Conservation (phyloP, 2,329 filamentous ascomycete genomes). For the Phoma herbarum region DNA sequence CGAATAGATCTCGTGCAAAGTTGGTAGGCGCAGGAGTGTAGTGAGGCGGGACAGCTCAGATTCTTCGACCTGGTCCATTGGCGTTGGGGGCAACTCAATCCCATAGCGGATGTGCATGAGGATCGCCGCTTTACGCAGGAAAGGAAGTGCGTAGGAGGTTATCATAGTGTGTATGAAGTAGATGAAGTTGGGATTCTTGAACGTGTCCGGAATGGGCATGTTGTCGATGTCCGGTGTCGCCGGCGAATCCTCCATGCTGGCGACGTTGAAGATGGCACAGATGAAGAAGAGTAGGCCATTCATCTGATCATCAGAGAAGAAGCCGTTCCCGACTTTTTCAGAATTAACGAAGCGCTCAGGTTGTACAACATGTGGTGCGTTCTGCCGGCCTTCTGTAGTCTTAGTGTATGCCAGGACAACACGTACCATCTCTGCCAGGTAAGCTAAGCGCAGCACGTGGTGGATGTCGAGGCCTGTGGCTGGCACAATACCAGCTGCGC, state of each 20-base stretch:
- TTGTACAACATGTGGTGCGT: slow-evolving; percentile 21
- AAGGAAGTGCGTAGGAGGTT: slow-evolving; percentile 85
- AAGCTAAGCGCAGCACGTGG: slow-evolving; percentile 84
- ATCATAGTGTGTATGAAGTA: slow-evolving; percentile 57
- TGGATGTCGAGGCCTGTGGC: slow-evolving; percentile 76
- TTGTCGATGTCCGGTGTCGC: slow-evolving; percentile 37
- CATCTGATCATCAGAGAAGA: slow-evolving; percentile 39
- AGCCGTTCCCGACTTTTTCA: slow-evolving; percentile 35
- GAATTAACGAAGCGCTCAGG: slow-evolving; percentile 39
- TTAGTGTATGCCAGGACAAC: slow-evolving; percentile 67
- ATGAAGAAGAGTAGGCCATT: slow-evolving; percentile 45
- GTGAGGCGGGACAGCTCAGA: slow-evolving; percentile 86
- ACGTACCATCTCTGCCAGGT: slow-evolving; percentile 89
- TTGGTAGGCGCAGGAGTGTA: slow-evolving; percentile 76
- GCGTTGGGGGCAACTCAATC: slow-evolving; percentile 80
- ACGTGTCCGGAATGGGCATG: slow-evolving; percentile 34
- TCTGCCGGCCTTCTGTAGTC: slow-evolving; percentile 21
- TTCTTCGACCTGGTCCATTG: slow-evolving; percentile 63
- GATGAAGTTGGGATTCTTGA: slow-evolving; percentile 44
- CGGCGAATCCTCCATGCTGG: slow-evolving; percentile 35
- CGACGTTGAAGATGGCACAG: slow-evolving; percentile 42
- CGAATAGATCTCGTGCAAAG: slow-evolving; percentile 79
- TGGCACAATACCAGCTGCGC: slow-evolving; percentile 73
- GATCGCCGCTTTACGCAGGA: slow-evolving; percentile 84
- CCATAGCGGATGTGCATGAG: slow-evolving; percentile 89